Evolutionary conservation across 192 early-diverging fungal species (phyloP), one percentile per base, ranked within the genome.

Genomic region (Entomortierella lignicola): DNA sequence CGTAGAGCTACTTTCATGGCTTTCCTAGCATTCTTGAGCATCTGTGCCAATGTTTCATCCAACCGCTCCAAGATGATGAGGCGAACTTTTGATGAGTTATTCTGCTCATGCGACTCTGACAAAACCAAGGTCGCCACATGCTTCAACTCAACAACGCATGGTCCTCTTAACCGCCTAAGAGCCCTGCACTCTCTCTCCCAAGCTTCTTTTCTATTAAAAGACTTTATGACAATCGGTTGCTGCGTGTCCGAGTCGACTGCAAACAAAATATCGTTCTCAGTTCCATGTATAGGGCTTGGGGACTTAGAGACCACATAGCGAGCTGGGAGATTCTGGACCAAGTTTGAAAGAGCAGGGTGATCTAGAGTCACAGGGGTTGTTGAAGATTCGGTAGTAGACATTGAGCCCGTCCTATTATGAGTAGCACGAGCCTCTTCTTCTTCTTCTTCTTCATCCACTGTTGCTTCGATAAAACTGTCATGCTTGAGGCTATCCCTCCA

Each of bases 151-250:
- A 85, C 85, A 27, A 85, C 71, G 64, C 63, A 81, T 0, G 63
- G 69, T 15, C 82, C 80, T 5, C 77, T 66, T 8, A 87, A 56
- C 50, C 80, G 77, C 20, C 72, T 82, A 26, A 87, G 59, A 0
- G 81, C 71, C 6, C 80, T 53, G 42, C 85, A 87, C 57, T 87
- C 85, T 15, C 85, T 62, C 50, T 87, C 85, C 85, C 85, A 87
- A 21, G 84, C 85, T 50, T 87, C 85, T 41, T 84, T 72, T n/a
- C 82, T 58, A 0, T 80, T 71, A 77, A 87, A 87, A 1, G 74
- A 79, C 55, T 87, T 87, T 29, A 87, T 79, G 20, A 79, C 82
- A 47, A 75, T 77, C 0, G 68, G 63, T 32, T 69, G 74, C 11
- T 74, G 72, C 0, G 72, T 79, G 17, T 82, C 69, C 1, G 73